Base-by-base conservation (phyloP, 1,284 basidiomycete genomes). In the Flammula alnicola region DNA sequence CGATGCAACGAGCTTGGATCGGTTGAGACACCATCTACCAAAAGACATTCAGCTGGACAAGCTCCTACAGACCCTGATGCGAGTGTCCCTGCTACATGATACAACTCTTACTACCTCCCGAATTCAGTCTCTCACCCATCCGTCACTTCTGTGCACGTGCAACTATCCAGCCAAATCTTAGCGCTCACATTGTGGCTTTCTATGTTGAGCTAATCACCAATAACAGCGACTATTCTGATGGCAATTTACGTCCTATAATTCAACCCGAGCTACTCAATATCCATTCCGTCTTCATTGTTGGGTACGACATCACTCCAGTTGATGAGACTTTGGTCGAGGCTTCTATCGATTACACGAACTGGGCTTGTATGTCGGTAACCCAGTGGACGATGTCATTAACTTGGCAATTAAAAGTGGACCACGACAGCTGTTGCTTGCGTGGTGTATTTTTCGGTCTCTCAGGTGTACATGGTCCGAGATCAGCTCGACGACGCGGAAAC, bases 281-380 rank as follows among this genome's bases (percentile, higher is more conserved):
- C 1, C 42, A 44, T 32, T 31, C 42, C 9, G 14, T 44, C 5
- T 35, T 44, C 8, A 30, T 35, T 16, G 35, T n/a, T 16, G 42
- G 31, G 3, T 39, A 22, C 37, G 17, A 4, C 6, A 14, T 14
- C 22, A 9, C 11, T n/a, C 3, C 14, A n/a, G 22, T 8, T 3
- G 20, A 32, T 5, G 14, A 36, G 4, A 27, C 23, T 12, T 32
- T 44, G 3, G 27, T 36, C 5, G 31, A 35, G 22, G 42, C 31
- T 14, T 26, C 42, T 4, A 44, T 33, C 30, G n/a, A 44, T 31
- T 25, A 35, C 12, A 44, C 31, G n/a, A 19, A 17, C 11, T 44
- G 42, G 42, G 33, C 42, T 20, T 19, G n/a, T 44, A 44, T 12
- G 31, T 27, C 5, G 42, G 42, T 16, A n/a, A n/a, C n/a, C n/a